phyloP scores from a whole-genome alignment of 352 stramenopile genomes.

The Pythium scleroteichum region DNA sequence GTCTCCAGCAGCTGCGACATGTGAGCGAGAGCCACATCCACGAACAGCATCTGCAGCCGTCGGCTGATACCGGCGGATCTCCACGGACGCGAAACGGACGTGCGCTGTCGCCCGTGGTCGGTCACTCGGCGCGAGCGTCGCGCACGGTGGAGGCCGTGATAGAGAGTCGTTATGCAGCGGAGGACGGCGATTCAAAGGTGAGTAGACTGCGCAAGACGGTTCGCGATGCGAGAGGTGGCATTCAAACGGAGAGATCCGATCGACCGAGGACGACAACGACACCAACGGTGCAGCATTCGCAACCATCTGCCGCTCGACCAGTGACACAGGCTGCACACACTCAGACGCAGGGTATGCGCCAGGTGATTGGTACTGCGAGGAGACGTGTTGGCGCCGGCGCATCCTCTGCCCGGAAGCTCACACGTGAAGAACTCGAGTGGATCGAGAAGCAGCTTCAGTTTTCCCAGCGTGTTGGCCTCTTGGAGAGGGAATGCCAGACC shows the following conservation, averaged over 20 bases:
- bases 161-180: constrained; percentile 21
- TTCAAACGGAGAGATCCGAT: constrained; percentile 48
- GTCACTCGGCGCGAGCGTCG: constrained; percentile 16
- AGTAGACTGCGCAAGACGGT: constrained; percentile 41
- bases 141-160: constrained; percentile 54
- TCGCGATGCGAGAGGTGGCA: constrained; percentile 36
- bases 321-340: constrained; percentile 5
- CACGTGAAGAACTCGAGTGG: constrained; percentile 52
- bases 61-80: neutral
- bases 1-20: constrained; percentile 46
- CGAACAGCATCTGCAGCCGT: constrained; percentile 32
- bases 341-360: neutral
- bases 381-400: constrained; percentile 18
- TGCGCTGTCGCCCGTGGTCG: constrained; percentile 4
- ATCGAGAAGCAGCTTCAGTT: constrained; percentile 68
- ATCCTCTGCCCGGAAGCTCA: constrained; percentile 25
- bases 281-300: neutral
- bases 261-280: constrained; percentile 19
- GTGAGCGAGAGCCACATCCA: constrained; percentile 39
- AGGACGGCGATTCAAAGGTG: constrained; percentile 22
- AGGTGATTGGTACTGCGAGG: constrained; percentile 43
- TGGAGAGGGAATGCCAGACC: constrained; percentile 57
- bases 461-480: constrained; percentile 28
- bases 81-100: neutral
- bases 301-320: neutral